These are phyloP conservation scores for Mortierella claussenii DNA, from an alignment of 192 early-diverging fungal genomes.

Conservation along the genomic window DNA sequence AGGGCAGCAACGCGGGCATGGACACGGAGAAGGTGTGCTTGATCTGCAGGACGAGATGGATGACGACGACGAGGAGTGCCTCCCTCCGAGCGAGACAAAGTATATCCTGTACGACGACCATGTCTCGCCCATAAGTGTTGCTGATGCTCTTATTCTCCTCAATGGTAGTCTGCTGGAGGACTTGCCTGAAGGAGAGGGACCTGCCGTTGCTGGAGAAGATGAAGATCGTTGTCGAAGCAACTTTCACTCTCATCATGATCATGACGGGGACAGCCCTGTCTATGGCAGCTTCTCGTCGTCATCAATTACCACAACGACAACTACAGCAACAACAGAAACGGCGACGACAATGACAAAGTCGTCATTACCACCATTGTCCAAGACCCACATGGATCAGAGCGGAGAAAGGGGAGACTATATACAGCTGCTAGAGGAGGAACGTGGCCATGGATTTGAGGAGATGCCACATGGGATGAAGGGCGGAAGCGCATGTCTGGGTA, in stretches of 20 bases:
- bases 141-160: slow-evolving; percentile 19
- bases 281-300: slow-evolving; percentile 2
- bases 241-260: neutral
- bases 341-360: neutral
- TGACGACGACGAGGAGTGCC: slow-evolving; percentile 39
- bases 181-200: neutral
- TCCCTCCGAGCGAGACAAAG: slow-evolving; percentile 44
- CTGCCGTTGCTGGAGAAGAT: neutral
- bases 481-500: no score
- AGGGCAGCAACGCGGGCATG: neutral
- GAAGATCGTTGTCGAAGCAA: neutral
- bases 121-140: slow-evolving; percentile 27
- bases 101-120: slow-evolving; percentile 49
- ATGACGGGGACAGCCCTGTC: slow-evolving; percentile 8
- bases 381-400: neutral
- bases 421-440: neutral
- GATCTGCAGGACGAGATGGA: slow-evolving; percentile 9
- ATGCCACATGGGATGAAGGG: no score
- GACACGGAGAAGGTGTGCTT: slow-evolving; percentile 8
- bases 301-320: neutral
- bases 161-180: slow-evolving; percentile 23
- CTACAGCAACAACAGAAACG: neutral
- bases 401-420: no score
- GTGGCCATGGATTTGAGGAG: neutral
- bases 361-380: no score